These are phyloP conservation scores for Heliosperma pusillum DNA, from an alignment of 148 eudicot genomes.

Conservation along the genomic window DNA sequence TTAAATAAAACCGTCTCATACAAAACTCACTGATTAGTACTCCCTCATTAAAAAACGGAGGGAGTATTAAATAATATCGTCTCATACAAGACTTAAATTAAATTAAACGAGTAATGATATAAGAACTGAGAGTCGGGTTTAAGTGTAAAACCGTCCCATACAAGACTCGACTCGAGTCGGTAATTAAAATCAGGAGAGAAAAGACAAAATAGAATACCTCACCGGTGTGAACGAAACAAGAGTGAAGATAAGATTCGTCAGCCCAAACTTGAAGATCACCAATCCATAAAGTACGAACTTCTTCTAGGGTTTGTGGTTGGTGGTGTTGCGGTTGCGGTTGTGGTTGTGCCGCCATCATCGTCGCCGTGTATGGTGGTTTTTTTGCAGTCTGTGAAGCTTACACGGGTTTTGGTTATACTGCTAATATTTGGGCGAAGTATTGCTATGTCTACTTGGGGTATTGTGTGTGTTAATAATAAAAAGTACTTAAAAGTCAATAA, in stretches of 20 bases:
- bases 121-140: too few species aligned
- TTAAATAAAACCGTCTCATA: too few species aligned
- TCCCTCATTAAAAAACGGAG: too few species aligned
- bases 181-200: neutral
- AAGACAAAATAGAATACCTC: slow-evolving; percentile 38
- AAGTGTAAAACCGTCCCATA: neutral
- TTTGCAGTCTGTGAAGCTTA: neutral
- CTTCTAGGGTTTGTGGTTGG: slow-evolving; percentile 78
- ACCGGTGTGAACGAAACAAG: slow-evolving; percentile 62
- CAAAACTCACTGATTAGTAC: too few species aligned
- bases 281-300: slow-evolving; percentile 94
- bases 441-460: neutral
- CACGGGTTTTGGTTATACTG: neutral
- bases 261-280: slow-evolving; percentile 95
- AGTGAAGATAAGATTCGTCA: slow-evolving; percentile 69
- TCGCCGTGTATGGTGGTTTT: neutral
- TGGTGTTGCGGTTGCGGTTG: slow-evolving; percentile 53
- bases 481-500: too few species aligned
- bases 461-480: neutral
- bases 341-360: slow-evolving; percentile 19
- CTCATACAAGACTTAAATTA: too few species aligned
- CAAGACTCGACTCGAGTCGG: neutral
- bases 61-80: too few species aligned
- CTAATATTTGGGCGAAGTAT: neutral
- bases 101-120: too few species aligned